Evolutionary conservation across 768 basidiomycete genomes (phyloP).

Genomic region (Imleria badia): DNA sequence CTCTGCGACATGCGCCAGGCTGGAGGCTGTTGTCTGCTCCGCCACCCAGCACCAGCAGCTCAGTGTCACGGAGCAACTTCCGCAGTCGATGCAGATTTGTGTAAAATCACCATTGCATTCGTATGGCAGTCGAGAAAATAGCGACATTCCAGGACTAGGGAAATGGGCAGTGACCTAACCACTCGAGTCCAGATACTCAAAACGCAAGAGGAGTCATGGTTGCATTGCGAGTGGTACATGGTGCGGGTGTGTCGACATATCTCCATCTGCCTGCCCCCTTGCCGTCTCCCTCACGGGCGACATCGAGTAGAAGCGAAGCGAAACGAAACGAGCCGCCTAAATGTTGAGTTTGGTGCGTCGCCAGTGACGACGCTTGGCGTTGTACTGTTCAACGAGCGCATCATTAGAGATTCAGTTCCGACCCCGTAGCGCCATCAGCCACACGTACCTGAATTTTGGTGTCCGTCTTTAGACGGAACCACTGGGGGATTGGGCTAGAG

Average conservation of each 20-base stretch:
- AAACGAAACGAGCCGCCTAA: conserved; percentile 40
- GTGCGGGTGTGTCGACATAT: conserved; percentile 16
- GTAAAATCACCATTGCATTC: background rate
- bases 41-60: too few relatives aligned
- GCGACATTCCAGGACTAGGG: too few relatives aligned
- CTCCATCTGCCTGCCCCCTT: conserved; percentile 14
- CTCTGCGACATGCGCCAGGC: too few relatives aligned
- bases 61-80: too few relatives aligned
- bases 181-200: background rate
- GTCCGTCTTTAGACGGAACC: conserved; percentile 97
- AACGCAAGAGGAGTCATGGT: conserved; percentile 6
- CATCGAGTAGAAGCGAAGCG: background rate
- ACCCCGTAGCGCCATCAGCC: background rate
- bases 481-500: conserved; percentile 91
- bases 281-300: conserved; percentile 1
- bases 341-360: conserved; percentile 98
- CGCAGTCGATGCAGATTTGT: background rate
- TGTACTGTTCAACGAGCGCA: conserved; percentile 53
- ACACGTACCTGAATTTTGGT: conserved; percentile 82
- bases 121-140: background rate
- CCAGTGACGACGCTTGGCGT: conserved; percentile 98
- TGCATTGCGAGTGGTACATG: conserved; percentile 30
- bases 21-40: too few relatives aligned
- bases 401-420: background rate
- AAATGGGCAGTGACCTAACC: background rate